Evolutionary conservation across 139 green algal species (phyloP), one percentile per base, ranked within the genome.

Genomic region (Monoraphidium neglectum): DNA sequence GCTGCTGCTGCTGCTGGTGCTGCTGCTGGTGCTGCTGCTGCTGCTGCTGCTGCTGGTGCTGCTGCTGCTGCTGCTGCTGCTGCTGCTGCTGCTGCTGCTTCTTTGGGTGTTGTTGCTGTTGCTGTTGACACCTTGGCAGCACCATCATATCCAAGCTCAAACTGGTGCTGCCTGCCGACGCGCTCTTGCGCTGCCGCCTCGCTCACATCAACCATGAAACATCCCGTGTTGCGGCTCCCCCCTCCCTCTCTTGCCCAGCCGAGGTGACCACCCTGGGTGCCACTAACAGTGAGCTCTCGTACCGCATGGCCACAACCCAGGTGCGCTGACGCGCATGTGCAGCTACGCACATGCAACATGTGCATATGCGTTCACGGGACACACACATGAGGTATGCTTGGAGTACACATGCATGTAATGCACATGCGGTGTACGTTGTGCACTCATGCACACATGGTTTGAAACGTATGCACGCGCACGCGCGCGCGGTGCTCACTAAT

Each of bases 261-360:
- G 73, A 79, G 51, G 73, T 67, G 12, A 30, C 73, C 21, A 79
- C 72, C 62, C 73, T 79, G 0, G 57, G 64, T 49, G 64, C 40
- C 30, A 49, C 73, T 36, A 79, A 79, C 63, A 65, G 30, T 16
- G 73, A 79, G 43, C 16, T 79, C 43, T 73, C 61, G 47, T 28
- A 73, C 24, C 47, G 73, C 8, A 40, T 54, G 21, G 73, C 64
- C 2, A 49, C 63, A 10, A 73, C 54, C 4, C 43, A 51, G 43
- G 43, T 51, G 43, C n/a, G n/a, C n/a, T n/a, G n/a, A n/a, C n/a
- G n/a, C n/a, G n/a, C n/a, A n/a, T n/a, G n/a, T n/a, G n/a, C n/a
- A n/a, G n/a, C n/a, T n/a, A n/a, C n/a, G n/a, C n/a, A n/a, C n/a
- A n/a, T n/a, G n/a, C n/a, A n/a, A n/a, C n/a, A n/a, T n/a, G n/a